A percentile compares a stretch with the other conserved stretches of the same genome.
These are phyloP conservation scores for Lachnellula willkommii DNA, from an alignment of 2,329 filamentous ascomycete genomes.

Conservation along the genomic window DNA sequence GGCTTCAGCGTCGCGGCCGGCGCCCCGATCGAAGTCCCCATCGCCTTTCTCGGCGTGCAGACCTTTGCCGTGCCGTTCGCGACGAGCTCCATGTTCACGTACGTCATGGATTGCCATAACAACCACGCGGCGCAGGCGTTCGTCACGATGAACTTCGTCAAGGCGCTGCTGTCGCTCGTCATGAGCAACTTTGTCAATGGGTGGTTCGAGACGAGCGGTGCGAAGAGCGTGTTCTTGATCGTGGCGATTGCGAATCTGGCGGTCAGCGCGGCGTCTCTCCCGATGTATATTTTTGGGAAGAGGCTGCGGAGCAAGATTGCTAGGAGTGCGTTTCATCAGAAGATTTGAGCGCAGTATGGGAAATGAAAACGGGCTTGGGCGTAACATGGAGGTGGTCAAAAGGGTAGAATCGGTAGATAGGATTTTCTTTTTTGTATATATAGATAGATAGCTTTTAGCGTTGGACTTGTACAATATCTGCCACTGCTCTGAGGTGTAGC, in stretches of 20 bases:
- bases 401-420: background rate
- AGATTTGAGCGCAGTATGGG: conserved; percentile 3
- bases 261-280: conserved; percentile 19
- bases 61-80: conserved; percentile 35
- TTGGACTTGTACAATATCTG: conserved; percentile 5
- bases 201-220: conserved; percentile 27
- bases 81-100: conserved; percentile 34
- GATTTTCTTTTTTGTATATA: background rate
- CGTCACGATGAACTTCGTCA: conserved; percentile 38
- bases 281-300: conserved; percentile 30
- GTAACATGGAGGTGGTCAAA: no score
- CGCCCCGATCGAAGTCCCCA: conserved; percentile 26
- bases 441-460: conserved; percentile 2
- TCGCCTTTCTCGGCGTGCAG: conserved; percentile 35
- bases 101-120: conserved; percentile 38
- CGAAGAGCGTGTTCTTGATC: conserved; percentile 19
- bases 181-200: conserved; percentile 24
- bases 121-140: conserved; percentile 37
- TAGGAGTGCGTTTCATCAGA: conserved; percentile 11
- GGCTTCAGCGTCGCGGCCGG: conserved; percentile 33
- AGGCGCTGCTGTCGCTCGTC: conserved; percentile 34
- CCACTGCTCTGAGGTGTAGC: background rate
- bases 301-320: conserved; percentile 29
- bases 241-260: conserved; percentile 20
- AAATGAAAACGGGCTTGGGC: background rate